Evolutionary conservation across 148 eudicot genomes (phyloP), one percentile per base, ranked within the genome.

Genomic region (Nyssa sinensis): DNA sequence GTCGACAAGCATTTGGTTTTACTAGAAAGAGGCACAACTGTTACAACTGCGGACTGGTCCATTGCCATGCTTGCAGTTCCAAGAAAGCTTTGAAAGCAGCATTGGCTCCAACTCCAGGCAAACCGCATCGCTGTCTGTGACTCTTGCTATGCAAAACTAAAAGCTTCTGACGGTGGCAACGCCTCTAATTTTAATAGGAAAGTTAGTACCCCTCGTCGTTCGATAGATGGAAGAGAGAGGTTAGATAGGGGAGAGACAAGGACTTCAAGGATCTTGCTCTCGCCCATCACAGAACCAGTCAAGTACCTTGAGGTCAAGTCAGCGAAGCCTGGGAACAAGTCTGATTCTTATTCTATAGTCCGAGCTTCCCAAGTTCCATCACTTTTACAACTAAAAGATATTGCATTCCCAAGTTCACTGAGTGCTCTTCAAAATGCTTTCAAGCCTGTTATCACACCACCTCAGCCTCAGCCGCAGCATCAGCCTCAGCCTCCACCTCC

Each of bases 51-150:
- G 93, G 93, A 9, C 81, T 88, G 12, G 96, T 91, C 16, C 89
- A 87, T 75, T 91, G 96, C 62, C 89, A 88, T 58, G 84, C 88
- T 30, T 91, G 96, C 74, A 88, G 93, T 66, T 91, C 96, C 17
- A 87, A 67, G 51, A 91, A 91, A 44, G 93, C 96, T 27, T 65
- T 88, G 17, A 85, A 79, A 78, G 96, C 91, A 28, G 96, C 96
- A 31, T 83, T 91, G 59, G 96, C 96, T 64, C 96, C 93, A 1
- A 91, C 96, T 23, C 96, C 93, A 2, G 87, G 87, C 67, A 91
- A 91, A 67, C 96, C 96, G 39, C 96, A 91, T 79, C 91, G 96
- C n/a, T 11, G 96, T 91, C 7, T 88, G 96, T 75, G 96, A 91
- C 62, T 84, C 91, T 44, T 88, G 96, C 67, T 87, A 86, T 73